Base-by-base conservation (phyloP, 2,329 filamentous ascomycete species). In the Sporothrix dimorphospora region DNA sequence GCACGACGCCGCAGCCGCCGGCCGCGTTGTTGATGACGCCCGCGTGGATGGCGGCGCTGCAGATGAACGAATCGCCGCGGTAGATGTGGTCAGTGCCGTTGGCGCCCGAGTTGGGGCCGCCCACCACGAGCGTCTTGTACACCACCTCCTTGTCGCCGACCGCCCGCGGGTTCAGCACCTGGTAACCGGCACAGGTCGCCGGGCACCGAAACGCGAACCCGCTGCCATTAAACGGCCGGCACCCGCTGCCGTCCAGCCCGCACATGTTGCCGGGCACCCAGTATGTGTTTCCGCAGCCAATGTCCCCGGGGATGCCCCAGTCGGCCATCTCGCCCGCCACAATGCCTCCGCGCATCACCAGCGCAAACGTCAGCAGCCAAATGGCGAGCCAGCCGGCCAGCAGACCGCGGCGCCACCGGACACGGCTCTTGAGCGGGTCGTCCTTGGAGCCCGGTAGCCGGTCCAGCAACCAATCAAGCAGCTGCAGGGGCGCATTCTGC, bases 1-100 rank as follows among this genome's bases (percentile, higher is more conserved):
- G 84, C 27, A 92, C 84, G 1, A 93, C 90, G 70, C 92, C 92
- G 76, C 92, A 95, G 1, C 92, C 92, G 45, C 92, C 92, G 45
- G 85, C 83, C 0, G 83, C 81, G 76, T 93, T 87, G 69, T 85
- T 86, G 75, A 94, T 87, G 73, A 92, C 86, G 9, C 92, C 92
- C 1, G 91, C 88, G 78, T 94, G 92, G 71, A 94, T 91, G 21
- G 92, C 92, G 4, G 92, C 87, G 73, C 88, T 88, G 78, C 92
- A 95, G 72, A 95, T 88, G 80, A 93, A 93, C 24, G 91, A 94
- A 81, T 95, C 92, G 21, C 92, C 94, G 21, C 96, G 91, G 80
- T 98, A 98, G 27, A 92, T 84, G 0, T 91, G 86, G 42, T 80
- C 74, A 11, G 45, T 55, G 21, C 81, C 78, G 40, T 78, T 80